Evolutionary conservation across 345 rosid genomes (phyloP), one percentile per base, ranked within the genome.

Genomic region (Luvunga scandens): DNA sequence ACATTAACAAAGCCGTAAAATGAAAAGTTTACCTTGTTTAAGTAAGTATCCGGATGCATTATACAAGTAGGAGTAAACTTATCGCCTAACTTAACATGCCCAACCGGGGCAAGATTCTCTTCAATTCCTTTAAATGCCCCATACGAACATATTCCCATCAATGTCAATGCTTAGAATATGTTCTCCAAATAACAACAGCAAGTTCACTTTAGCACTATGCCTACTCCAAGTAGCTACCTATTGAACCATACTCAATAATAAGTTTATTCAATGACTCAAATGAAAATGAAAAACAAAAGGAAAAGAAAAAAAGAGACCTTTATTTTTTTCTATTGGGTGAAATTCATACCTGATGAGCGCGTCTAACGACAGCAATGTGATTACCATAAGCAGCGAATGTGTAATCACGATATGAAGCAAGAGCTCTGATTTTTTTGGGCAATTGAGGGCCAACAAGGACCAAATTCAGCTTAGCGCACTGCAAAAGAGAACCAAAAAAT

Each of bases 11-110:
- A 39, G 69, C 60, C 13, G 66, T 16, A 59, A 9, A 53, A 53
- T 53, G 57, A 21, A 31, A 64, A 36, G 14, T 18, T 81, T 75
- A 94, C 99, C 95, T 94, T 96, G 83, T 96, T 96, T 27, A 94
- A 70, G 83, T 96, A 92, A 76, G 99, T 96, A 78, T 96, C 97
- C 22, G 98, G 99, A 74, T 96, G 99, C 86, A 92, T 87, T 77
- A 96, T 82, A 83, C 92, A 91, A 22, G 88, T 86, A 24, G 99
- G 98, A 57, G 84, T 90, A 81, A 91, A 94, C 22, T 84, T 84
- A 48, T 79, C 84, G 77, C 81, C 84, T 22, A 96, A 83, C 78
- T 85, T 60, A 65, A 94, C 83, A 73, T 89, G 93, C 19, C 92
- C 97, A 82, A 86, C 16, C 1, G 98, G 97, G 59, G 85, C 84